phyloP scores from a whole-genome alignment of 2,329 filamentous ascomycete genomes.

The Beauveria sp. region DNA sequence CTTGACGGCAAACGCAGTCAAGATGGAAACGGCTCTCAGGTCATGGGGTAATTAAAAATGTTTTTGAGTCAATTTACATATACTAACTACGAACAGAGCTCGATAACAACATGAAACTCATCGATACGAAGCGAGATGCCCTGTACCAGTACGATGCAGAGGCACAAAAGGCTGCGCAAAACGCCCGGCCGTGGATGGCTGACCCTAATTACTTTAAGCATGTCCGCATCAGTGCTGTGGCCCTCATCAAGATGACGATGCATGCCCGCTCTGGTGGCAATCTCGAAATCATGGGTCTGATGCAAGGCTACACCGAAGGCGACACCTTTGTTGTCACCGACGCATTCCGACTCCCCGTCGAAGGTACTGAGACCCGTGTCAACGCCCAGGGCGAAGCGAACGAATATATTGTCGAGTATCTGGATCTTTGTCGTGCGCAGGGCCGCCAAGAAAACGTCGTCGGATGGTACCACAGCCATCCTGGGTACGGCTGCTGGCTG shows the following conservation, averaged over 20 bases:
- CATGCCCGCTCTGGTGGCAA: constrained; percentile 91
- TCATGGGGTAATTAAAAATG: constrained; percentile 21
- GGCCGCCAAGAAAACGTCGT: constrained; percentile 82
- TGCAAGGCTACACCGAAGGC: constrained; percentile 87
- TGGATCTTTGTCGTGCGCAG: constrained; percentile 67
- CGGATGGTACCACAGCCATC: constrained; percentile 97
- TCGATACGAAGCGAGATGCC: constrained; percentile 81
- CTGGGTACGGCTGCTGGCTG: constrained; percentile 96
- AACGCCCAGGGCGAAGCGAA: constrained; percentile 95
- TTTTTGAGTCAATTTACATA: neutral
- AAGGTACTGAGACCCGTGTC: constrained; percentile 96
- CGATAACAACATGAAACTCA: constrained; percentile 75
- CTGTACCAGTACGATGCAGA: constrained; percentile 76
- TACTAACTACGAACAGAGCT: constrained; percentile 52
- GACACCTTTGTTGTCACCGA: constrained; percentile 89
- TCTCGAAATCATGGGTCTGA: constrained; percentile 94
- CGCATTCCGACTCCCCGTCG: constrained; percentile 86
- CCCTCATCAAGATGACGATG: constrained; percentile 98
- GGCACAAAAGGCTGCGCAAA: constrained; percentile 58
- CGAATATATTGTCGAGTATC: constrained; percentile 90
- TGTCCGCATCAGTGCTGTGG: constrained; percentile 87
- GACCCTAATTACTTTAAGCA: constrained; percentile 87
- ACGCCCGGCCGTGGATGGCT: constrained; percentile 64
- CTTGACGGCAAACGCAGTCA: constrained; percentile 10
- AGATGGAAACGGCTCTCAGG: constrained; percentile 23